Conservation (phyloP, 331 rosid species). For the Dryas integrifolia region DNA sequence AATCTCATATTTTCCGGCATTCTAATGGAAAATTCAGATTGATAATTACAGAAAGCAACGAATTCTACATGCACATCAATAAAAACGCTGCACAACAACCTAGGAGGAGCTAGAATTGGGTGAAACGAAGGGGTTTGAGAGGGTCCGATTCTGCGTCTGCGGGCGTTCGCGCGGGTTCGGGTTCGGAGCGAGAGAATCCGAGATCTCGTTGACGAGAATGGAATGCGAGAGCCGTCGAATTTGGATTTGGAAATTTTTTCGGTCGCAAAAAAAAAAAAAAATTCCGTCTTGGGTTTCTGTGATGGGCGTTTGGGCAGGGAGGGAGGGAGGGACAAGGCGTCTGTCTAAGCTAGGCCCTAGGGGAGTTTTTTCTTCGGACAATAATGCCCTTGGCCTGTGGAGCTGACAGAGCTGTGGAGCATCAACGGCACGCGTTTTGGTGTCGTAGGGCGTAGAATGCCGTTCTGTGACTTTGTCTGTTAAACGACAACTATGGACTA, state of each 20-base stretch:
- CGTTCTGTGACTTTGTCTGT: too few species aligned
- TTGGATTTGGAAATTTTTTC: background rate
- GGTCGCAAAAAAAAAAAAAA: background rate
- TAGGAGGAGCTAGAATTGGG: background rate
- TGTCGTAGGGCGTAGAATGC: too few species aligned
- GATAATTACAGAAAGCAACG: background rate
- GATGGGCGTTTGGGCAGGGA: conserved; percentile 6
- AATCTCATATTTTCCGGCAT: conserved; percentile 34
- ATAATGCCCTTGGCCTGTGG: background rate
- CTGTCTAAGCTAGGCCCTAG: background rate
- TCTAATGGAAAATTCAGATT: conserved; percentile 12
- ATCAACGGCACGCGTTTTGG: background rate
- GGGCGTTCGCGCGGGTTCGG: background rate
- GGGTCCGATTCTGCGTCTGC: background rate
- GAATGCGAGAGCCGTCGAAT: conserved; percentile 1
- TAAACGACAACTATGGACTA: too few species aligned
- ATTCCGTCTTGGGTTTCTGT: conserved; percentile 12
- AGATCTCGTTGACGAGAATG: conserved; percentile 20
- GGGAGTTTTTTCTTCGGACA: background rate
- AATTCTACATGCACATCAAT: background rate
- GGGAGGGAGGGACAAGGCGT: background rate
- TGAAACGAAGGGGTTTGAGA: background rate
- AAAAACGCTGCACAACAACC: background rate
- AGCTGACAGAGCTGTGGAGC: background rate
- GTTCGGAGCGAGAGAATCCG: background rate